Conservation (phyloP, 441 rosid genomes). For the Sinapis alba region DNA sequence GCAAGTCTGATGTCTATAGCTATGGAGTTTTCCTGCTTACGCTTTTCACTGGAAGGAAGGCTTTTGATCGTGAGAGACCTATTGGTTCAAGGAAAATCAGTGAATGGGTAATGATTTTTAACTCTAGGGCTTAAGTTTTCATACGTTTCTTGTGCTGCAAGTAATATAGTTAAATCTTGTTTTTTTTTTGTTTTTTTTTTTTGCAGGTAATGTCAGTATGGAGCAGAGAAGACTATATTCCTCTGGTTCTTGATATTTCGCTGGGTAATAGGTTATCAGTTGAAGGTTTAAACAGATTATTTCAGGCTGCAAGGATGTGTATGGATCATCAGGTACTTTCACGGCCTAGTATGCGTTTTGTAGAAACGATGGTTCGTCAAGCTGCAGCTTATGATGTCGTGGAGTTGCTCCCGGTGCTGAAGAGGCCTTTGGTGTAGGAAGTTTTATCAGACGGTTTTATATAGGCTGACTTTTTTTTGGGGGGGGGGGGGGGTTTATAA, state of each 20-base stretch:
- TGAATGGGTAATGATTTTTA: constrained; percentile 24
- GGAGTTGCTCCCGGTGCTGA: neutral
- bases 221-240: neutral
- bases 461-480: neutral
- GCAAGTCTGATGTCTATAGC: constrained; percentile 30
- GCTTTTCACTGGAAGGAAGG: constrained; percentile 31
- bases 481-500: no score
- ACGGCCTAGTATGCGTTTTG: constrained; percentile 8
- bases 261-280: neutral
- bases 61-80: neutral
- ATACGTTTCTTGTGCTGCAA: constrained; percentile 1
- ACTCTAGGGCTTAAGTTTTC: neutral
- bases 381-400: constrained; percentile 8
- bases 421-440: neutral
- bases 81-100: neutral
- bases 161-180: neutral
- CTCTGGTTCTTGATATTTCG: neutral
- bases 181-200: neutral
- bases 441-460: neutral
- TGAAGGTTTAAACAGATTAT: constrained; percentile 3
- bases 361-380: neutral
- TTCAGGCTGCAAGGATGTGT: constrained; percentile 4
- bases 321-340: neutral
- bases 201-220: neutral
- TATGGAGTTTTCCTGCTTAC: constrained; percentile 22